Percentiles rank a stretch among this genome's conserved stretches.
These are phyloP conservation scores for Dothistroma septosporum DNA, from an alignment of 2,329 filamentous ascomycete species.

Conservation along the genomic window DNA sequence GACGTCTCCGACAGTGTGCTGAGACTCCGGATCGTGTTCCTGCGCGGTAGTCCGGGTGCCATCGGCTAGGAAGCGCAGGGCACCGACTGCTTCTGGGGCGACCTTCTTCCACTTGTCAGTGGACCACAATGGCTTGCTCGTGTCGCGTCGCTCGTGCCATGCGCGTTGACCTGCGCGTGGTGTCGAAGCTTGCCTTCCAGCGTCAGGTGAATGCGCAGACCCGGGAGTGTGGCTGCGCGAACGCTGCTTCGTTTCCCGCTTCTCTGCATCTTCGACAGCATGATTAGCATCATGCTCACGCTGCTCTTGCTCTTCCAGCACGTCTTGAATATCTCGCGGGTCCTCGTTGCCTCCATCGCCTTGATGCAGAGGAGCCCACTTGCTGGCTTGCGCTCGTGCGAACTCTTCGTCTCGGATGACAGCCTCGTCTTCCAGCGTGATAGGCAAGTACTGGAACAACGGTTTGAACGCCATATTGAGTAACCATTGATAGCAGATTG, in stretches of 20 bases:
- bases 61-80: constrained; percentile 23
- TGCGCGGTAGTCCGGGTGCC: constrained; percentile 13
- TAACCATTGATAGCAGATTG: constrained; percentile 70
- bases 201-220: constrained; percentile 3
- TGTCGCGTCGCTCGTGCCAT: constrained; percentile 15
- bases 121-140: constrained; percentile 12
- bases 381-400: constrained; percentile 57
- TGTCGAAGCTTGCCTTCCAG: not conserved
- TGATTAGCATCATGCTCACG: constrained; percentile 35
- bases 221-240: constrained; percentile 3
- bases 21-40: constrained; percentile 51
- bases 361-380: constrained; percentile 28
- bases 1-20: constrained; percentile 67
- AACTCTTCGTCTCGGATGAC: constrained; percentile 88
- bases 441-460: constrained; percentile 81
- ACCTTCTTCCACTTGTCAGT: constrained; percentile 19
- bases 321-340: constrained; percentile 29
- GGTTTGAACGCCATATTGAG: constrained; percentile 81
- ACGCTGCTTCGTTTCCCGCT: constrained; percentile 38
- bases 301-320: constrained; percentile 17
- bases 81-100: constrained; percentile 22
- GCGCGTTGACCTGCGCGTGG: constrained; percentile 6
- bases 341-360: constrained; percentile 23
- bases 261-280: constrained; percentile 12
- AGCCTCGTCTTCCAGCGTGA: constrained; percentile 93